phyloP scores from a whole-genome alignment of 768 basidiomycete genomes.

The Psilocybe cubensis region DNA sequence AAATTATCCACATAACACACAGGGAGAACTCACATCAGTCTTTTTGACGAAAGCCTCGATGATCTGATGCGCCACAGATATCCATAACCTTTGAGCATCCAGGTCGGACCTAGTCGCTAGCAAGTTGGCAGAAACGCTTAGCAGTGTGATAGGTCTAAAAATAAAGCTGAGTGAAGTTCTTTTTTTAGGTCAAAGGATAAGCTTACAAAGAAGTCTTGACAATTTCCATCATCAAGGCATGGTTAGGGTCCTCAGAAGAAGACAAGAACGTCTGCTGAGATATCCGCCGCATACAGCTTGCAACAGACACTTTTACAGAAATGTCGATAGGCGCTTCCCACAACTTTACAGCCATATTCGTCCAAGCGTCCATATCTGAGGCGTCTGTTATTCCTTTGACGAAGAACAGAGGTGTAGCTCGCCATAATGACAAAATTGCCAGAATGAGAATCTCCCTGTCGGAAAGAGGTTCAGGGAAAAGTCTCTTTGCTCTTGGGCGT shows the following conservation, averaged over 20 bases:
- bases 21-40: slow-evolving; percentile 43
- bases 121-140: slow-evolving; percentile 60
- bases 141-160: slow-evolving; percentile 44
- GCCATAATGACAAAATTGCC: slow-evolving; percentile 72
- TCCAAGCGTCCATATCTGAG: slow-evolving; percentile 49
- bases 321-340: slow-evolving; percentile 69
- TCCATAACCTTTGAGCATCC: slow-evolving; percentile 71
- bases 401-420: slow-evolving; percentile 57
- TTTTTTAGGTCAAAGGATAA: background rate
- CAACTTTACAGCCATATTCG: slow-evolving; percentile 48
- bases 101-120: slow-evolving; percentile 61
- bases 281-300: slow-evolving; percentile 50
- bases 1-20: background rate
- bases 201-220: slow-evolving; percentile 53
- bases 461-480: slow-evolving; percentile 55
- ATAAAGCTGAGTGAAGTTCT: slow-evolving; percentile 12
- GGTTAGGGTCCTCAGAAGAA: slow-evolving; percentile 40
- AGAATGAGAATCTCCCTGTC: slow-evolving; percentile 75
- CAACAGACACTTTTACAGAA: slow-evolving; percentile 64
- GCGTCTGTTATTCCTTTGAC: slow-evolving; percentile 42
- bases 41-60: slow-evolving; percentile 58
- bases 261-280: slow-evolving; percentile 48
- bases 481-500: slow-evolving; percentile 66
- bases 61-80: slow-evolving; percentile 61
- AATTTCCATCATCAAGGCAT: slow-evolving; percentile 41